phyloP scores from a whole-genome alignment of 192 early-diverging fungal genomes.

The Umbelopsis vinacea region DNA sequence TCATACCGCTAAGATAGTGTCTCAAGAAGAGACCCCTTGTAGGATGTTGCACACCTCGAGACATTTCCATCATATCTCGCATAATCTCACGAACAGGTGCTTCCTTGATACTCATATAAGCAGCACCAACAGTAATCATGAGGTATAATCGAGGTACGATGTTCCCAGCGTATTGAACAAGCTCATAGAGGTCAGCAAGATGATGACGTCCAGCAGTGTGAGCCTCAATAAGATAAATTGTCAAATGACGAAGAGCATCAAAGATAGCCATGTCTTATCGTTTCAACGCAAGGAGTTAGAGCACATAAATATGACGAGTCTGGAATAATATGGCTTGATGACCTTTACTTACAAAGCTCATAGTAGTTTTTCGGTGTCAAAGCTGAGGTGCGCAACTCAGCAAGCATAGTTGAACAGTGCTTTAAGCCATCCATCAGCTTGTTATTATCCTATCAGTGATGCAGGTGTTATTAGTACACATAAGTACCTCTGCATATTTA shows the following conservation, averaged over 20 bases:
- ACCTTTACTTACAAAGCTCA: conserved; percentile 84
- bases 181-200: conserved; percentile 93
- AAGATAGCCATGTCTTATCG: conserved; percentile 93
- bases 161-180: conserved; percentile 98
- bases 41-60: conserved; percentile 97
- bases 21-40: conserved; percentile 96
- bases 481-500: neutral
- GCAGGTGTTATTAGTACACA: neutral
- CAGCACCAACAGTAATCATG: conserved; percentile 98
- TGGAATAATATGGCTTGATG: neutral
- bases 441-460: conserved; percentile 69
- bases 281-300: conserved; percentile 14
- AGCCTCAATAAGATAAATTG: conserved; percentile 88
- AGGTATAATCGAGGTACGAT: conserved; percentile 98
- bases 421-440: conserved; percentile 98
- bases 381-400: conserved; percentile 92
- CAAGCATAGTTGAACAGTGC: conserved; percentile 97
- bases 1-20: conserved; percentile 94
- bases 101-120: conserved; percentile 93
- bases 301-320: neutral
- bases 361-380: conserved; percentile 99
- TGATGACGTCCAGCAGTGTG: conserved; percentile 83
- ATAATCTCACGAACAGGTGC: conserved; percentile 96
- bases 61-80: conserved; percentile 99
- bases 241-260: conserved; percentile 94